A percentile compares a stretch with the other conserved stretches of the same genome.
Evolutionary conservation across 768 basidiomycete species (phyloP).

Genomic region (Boletus sp.): DNA sequence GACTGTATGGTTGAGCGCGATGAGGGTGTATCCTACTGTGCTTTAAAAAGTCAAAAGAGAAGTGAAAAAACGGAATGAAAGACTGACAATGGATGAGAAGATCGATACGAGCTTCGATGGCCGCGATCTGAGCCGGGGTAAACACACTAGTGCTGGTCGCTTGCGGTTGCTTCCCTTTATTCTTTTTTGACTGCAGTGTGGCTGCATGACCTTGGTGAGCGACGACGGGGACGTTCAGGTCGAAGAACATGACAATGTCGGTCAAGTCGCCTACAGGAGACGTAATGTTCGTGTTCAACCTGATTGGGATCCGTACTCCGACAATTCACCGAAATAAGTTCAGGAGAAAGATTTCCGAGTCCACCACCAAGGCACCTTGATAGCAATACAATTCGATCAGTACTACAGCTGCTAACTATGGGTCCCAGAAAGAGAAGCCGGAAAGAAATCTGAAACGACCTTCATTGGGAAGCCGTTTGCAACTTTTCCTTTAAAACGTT

Average conservation of each 20-base stretch:
- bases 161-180: conserved; percentile 37
- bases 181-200: conserved; percentile 22
- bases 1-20: conserved; percentile 74
- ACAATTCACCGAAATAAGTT: no score
- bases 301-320: no score
- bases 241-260: conserved; percentile 54
- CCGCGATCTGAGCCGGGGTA: conserved; percentile 51
- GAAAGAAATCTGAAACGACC: not conserved
- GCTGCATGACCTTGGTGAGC: conserved; percentile 18
- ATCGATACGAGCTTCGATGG: conserved; percentile 64
- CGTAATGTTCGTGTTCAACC: no score
- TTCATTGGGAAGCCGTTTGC: conserved; percentile 1
- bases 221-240: conserved; percentile 59
- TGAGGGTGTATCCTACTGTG: conserved; percentile 82
- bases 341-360: no score
- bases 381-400: not conserved
- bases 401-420: not conserved
- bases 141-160: conserved; percentile 35
- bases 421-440: no score
- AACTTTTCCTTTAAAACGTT: conserved; percentile 69
- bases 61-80: not conserved
- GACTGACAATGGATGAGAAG: conserved; percentile 69
- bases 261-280: not conserved
- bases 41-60: conserved; percentile 6
- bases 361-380: no score